Evolutionary conservation across 2,329 filamentous ascomycete genomes (phyloP).

Genomic region (Aureobasidium sp.): DNA sequence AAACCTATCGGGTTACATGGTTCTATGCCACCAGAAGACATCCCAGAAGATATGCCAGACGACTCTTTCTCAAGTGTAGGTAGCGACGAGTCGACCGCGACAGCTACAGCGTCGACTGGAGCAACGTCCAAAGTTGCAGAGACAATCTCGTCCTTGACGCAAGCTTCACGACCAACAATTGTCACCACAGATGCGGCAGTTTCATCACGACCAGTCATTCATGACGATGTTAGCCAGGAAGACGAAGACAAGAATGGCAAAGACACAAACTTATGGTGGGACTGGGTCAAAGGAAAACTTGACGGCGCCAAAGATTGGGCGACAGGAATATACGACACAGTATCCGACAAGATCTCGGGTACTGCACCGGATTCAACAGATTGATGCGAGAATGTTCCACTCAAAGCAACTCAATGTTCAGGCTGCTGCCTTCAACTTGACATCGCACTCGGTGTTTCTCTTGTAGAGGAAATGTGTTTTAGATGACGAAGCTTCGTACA

Average conservation of each 20-base stretch:
- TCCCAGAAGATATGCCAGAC: constrained; percentile 21
- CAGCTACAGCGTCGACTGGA: not conserved
- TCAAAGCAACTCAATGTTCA: not conserved
- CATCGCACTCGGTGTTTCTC: not conserved
- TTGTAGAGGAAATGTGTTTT: not conserved
- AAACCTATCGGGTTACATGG: constrained; percentile 55
- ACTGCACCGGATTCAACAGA: not conserved
- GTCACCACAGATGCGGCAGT: not conserved
- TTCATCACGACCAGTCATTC: constrained; percentile 6
- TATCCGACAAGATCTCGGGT: constrained; percentile 8
- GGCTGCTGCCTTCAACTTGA: not conserved
- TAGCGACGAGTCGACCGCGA: no score
- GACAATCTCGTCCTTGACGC: not conserved
- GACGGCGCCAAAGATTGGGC: constrained; percentile 29
- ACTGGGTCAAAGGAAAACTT: constrained; percentile 28
- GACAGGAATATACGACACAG: constrained; percentile 20
- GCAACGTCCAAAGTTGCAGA: not conserved
- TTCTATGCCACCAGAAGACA: constrained; percentile 15
- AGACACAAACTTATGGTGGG: constrained; percentile 23
- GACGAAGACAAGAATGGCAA: constrained; percentile 19
- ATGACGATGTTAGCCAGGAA: constrained; percentile 16
- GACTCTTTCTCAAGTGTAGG: not conserved
- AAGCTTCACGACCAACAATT: not conserved
- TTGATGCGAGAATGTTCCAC: not conserved
- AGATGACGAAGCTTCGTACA: not conserved